These are phyloP conservation scores for Microsporum audouinii DNA, from an alignment of 2,329 filamentous ascomycete species.

Conservation along the genomic window DNA sequence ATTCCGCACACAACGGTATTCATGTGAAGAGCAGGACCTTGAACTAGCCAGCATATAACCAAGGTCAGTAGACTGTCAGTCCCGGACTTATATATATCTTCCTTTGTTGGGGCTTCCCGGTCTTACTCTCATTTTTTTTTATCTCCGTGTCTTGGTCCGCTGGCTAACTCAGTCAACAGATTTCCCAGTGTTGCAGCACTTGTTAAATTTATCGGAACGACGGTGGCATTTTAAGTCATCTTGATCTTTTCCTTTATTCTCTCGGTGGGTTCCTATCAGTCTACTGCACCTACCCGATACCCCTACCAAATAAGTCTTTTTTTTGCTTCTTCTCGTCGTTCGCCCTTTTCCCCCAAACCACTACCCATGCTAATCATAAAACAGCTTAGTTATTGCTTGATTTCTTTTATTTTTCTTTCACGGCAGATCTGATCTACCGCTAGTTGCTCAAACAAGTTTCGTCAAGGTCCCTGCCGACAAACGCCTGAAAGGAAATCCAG, in stretches of 20 bases:
- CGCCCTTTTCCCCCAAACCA: not conserved
- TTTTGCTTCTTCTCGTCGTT: not conserved
- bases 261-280: constrained; percentile 20
- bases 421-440: not conserved
- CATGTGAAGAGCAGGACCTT: not conserved
- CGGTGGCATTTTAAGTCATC: constrained; percentile 3
- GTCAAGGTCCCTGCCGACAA: not conserved
- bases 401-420: not conserved
- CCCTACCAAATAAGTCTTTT: not conserved
- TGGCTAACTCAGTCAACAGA: not conserved
- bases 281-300: constrained; percentile 1
- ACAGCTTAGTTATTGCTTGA: constrained; percentile 5
- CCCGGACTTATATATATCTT: not conserved
- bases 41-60: not conserved
- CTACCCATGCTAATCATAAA: not conserved
- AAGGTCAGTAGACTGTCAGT: not conserved
- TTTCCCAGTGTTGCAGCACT: not conserved
- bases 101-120: not conserved
- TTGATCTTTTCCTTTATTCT: constrained; percentile 14
- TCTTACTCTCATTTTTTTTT: not conserved
- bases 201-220: constrained; percentile 1
- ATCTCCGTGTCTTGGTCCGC: not conserved
- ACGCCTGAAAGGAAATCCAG: not conserved
- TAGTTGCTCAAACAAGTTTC: constrained; percentile 1
- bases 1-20: not conserved